Percentiles rank a stretch among this genome's conserved stretches.
Evolutionary conservation across 768 basidiomycete genomes (phyloP).

Genomic region (Asterophora lycoperdoides): DNA sequence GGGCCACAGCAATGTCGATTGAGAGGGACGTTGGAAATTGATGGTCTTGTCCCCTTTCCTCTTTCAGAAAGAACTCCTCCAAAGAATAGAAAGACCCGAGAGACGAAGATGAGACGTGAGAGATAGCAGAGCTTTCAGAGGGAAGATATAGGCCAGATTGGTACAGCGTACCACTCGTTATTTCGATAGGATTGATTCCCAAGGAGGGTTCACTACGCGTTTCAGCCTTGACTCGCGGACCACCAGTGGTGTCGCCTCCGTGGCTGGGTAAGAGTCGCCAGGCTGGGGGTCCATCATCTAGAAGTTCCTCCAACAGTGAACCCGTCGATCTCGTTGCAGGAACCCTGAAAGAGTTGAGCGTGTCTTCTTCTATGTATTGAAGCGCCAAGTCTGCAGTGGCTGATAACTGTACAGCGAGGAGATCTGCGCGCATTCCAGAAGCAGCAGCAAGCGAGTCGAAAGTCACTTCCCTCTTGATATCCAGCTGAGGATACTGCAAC

Average conservation of each 20-base stretch:
- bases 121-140: conserved; percentile 1
- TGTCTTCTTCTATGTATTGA: conserved; percentile 19
- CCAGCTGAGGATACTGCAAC: conserved; percentile 5
- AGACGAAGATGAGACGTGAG: not conserved
- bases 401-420: conserved; percentile 32
- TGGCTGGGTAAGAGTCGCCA: conserved; percentile 4
- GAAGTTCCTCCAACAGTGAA: conserved; percentile 7
- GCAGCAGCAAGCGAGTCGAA: conserved; percentile 26
- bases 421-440: conserved; percentile 30
- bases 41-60: not conserved
- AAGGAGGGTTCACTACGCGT: conserved; percentile 8
- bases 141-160: conserved; percentile 3
- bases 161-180: conserved; percentile 18
- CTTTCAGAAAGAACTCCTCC: not conserved
- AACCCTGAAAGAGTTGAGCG: not conserved
- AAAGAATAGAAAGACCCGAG: not conserved
- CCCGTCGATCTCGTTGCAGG: not conserved
- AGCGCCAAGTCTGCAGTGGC: conserved; percentile 32
- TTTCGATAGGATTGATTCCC: conserved; percentile 39
- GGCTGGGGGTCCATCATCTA: not conserved
- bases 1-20: not conserved
- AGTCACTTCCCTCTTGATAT: conserved; percentile 11
- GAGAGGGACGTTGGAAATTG: not conserved
- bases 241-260: conserved; percentile 12
- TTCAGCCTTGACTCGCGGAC: conserved; percentile 28